phyloP scores from a whole-genome alignment of 176 grass and related monocot species.

The Oryza glaberrima region DNA sequence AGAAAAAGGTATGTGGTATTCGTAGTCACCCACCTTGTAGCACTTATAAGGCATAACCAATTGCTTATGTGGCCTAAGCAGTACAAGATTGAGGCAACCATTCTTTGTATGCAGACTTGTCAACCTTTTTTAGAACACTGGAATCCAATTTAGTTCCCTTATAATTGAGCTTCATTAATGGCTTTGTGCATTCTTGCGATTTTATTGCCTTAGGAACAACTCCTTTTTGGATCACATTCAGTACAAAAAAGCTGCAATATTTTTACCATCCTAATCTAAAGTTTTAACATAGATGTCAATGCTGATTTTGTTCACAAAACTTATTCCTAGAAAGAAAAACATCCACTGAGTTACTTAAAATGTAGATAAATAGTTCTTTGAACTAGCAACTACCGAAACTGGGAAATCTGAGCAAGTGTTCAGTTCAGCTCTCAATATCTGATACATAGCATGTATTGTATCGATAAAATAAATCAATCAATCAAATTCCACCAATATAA shows the following conservation, averaged over 20 bases:
- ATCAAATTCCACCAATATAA: not conserved
- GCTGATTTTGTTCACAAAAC: conserved; percentile 27
- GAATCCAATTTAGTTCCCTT: conserved; percentile 15
- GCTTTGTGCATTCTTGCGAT: not conserved
- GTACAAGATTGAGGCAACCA: too few species aligned
- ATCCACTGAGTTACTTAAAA: conserved; percentile 24
- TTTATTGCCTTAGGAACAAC: not conserved
- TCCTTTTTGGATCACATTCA: not conserved
- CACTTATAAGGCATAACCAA: not conserved
- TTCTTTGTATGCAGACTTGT: too few species aligned
- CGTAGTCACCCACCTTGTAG: not conserved
- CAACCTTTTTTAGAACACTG: too few species aligned
- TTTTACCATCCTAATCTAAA: conserved; percentile 16
- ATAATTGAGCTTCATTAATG: conserved; percentile 14
- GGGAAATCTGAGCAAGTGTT: conserved; percentile 13
- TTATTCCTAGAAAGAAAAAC: conserved; percentile 19
- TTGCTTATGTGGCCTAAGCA: not conserved
- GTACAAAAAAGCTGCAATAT: not conserved
- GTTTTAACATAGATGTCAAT: conserved; percentile 16
- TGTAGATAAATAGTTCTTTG: conserved; percentile 18
- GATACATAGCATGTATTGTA: not conserved
- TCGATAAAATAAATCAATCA: not conserved
- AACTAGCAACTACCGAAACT: conserved; percentile 18
- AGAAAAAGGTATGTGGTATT: too few species aligned
- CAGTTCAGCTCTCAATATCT: conserved; percentile 3